phyloP scores from a whole-genome alignment of 208 protist genomes.

The Phytomonas serpens region DNA sequence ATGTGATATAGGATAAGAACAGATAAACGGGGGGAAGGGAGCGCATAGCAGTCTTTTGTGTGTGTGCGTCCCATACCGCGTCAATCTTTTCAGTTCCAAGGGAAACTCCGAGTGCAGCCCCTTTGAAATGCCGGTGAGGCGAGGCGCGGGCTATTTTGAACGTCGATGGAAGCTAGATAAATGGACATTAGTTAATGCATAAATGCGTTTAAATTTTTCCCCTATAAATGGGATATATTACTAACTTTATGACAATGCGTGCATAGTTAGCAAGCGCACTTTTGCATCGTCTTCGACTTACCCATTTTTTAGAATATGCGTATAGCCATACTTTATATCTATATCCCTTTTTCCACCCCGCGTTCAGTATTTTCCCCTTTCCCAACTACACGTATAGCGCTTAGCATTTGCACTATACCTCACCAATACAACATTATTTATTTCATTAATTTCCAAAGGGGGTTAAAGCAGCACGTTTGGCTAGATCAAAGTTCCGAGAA shows the following conservation, averaged over 20 bases:
- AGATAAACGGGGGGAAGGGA: neutral
- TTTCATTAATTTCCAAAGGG: neutral
- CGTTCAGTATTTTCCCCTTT: constrained; percentile 1
- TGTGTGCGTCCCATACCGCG: neutral
- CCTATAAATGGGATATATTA: neutral
- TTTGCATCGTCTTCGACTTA: neutral
- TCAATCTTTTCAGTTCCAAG: neutral
- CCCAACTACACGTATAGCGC: neutral
- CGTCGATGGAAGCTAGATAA: neutral
- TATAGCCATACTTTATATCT: neutral
- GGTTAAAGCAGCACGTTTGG: neutral
- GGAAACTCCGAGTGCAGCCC: neutral
- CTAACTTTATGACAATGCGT: neutral
- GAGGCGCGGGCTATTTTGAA: neutral
- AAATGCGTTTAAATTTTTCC: neutral
- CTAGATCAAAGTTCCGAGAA: neutral
- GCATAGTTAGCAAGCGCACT: neutral
- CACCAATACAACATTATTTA: neutral
- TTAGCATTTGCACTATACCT: neutral
- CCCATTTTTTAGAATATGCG: neutral
- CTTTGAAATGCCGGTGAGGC: neutral
- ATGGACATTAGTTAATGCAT: neutral
- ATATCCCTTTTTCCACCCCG: neutral
- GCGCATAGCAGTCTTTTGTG: neutral
- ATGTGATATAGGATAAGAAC: neutral